These are phyloP conservation scores for Notholithocarpus densiflorus DNA, from an alignment of 306 rosid species.

Conservation along the genomic window DNA sequence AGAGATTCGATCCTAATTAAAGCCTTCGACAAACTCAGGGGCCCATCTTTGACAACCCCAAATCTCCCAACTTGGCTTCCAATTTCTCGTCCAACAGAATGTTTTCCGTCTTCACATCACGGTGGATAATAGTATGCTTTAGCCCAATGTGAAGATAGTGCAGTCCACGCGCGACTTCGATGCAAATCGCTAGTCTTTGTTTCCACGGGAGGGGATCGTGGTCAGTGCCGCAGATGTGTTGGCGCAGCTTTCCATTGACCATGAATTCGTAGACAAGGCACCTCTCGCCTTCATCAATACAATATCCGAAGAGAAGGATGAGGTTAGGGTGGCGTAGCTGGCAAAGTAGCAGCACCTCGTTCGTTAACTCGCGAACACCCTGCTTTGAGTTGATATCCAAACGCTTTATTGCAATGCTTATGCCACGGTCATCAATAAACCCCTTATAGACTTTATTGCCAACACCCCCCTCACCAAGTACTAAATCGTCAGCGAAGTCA, in stretches of 20 bases:
- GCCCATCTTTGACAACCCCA: not conserved
- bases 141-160: conserved; percentile 31
- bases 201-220: not conserved
- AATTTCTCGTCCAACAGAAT: conserved; percentile 19
- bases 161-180: not conserved
- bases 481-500: conserved; percentile 1
- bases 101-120: not conserved
- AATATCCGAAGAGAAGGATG: no score
- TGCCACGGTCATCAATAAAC: not conserved
- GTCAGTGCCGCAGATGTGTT: no score
- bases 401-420: not conserved
- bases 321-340: not conserved
- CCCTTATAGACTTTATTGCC: conserved; percentile 7
- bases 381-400: not conserved
- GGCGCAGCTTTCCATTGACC: not conserved
- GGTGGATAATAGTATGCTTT: conserved; percentile 7
- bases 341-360: conserved; percentile 8
- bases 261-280: no score
- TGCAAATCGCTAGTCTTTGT: conserved; percentile 8
- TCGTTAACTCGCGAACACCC: not conserved
- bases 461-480: accelerated
- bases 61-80: conserved; percentile 5
- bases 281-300: accelerated
- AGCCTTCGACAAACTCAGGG: not conserved
- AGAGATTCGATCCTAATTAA: not conserved